Evolutionary conservation across 1,284 basidiomycete species (phyloP), one percentile per base, ranked within the genome.

Genomic region (Ceraceosorus guamensis): DNA sequence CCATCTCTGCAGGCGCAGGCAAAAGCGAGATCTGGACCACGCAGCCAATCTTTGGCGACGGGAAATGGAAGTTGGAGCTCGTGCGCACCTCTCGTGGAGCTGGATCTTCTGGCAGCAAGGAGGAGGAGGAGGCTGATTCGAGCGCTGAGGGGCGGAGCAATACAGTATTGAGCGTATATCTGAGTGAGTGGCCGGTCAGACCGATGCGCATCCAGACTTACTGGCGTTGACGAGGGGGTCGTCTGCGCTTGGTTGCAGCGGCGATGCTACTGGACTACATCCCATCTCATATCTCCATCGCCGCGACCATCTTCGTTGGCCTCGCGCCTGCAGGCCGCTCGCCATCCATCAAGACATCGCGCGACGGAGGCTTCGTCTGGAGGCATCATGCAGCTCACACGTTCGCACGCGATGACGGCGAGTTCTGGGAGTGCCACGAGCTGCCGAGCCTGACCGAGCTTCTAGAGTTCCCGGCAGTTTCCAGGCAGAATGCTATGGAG

Each of bases 31-130:
- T 68, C 0, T 75, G 73, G 73, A 67, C 67, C 6, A 66, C 54
- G 46, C 65, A 69, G 35, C 73, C 73, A 10, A 31, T 69, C 32
- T 75, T 75, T 57, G 73, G 72, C 18, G 67, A 69, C 39, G 68
- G 67, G 46, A 71, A 65, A 39, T 75, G 73, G 73, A 70, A 65
- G 50, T 51, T 75, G n/a, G 71, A 74, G 55, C 64, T 74, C 8
- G 62, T 67, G 1, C 62, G 68, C 2, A 66, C 63, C 6, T 24
- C 30, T 11, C 48, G 48, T 41, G 11, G 10, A 11, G 11, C 10
- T 11, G 11, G 11, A 11, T 41, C 39, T 11, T 11, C 11, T 41
- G 39, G 39, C 39, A 41, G 39, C 39, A 16, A 11, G 39, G 39
- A 11, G 16, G 39, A 16, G 2, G 39, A 41, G 11, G 39, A 41